Evolutionary conservation across 2,329 filamentous ascomycete species (phyloP), one percentile per base, ranked within the genome.

Genomic region (Cercospora sp.): DNA sequence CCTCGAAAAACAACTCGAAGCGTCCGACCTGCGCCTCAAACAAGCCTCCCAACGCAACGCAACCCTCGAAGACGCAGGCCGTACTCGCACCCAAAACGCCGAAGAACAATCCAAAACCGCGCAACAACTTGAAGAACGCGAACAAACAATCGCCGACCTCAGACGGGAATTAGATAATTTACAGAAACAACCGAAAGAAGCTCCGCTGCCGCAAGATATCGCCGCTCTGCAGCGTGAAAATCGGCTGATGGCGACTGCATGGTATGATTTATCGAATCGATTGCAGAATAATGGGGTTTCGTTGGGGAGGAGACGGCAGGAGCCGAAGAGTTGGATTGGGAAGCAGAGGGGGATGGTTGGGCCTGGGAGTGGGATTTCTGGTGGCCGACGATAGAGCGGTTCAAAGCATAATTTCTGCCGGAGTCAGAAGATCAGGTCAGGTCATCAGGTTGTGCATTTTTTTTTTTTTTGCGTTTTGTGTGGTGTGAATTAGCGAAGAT

Each of bases 241-340:
- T 78, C 86, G 86, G 45, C 85, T 95, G 77, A 92, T 96, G 74
- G 85, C 90, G 28, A 91, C 89, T n/a, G 92, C 92, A 2, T 96
- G 91, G 91, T 94, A 94, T 81, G 91, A 94, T 79, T 86, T 95
- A 75, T 89, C 90, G 28, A 89, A 86, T 77, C 85, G 92, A 62
- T 80, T 96, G 73, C 92, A 95, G 81, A 93, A 91, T 81, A 94
- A 94, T 78, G 91, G 91, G 70, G 90, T 94, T 51, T 88, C 92
- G 65, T 81, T 96, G 70, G 90, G 93, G 77, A 84, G 92, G 72
- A 86, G 91, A 73, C 88, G 88, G 73, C 91, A 94, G 74, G 86
- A 87, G 73, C 90, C 91, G 13, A 90, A 88, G 80, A 94, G 91
- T 80, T 96, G 91, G 91, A 81, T 96, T 74, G 91, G 91, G 76